Evolutionary conservation across 257 asterid species (phyloP).

Genomic region (Gentiana macrophylla): DNA sequence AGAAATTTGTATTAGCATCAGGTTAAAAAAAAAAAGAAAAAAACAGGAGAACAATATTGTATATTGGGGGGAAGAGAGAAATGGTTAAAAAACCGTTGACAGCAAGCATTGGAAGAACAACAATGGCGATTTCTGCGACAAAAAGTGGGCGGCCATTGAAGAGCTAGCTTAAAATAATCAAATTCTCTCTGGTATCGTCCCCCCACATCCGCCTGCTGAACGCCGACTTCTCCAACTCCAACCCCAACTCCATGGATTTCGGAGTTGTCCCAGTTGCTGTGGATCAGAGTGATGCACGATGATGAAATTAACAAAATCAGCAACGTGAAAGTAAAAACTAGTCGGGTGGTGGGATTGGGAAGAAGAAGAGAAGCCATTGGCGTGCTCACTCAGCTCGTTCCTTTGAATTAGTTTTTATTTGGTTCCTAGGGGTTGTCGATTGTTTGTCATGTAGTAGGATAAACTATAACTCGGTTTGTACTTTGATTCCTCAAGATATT

Average conservation of each 20-base stretch:
- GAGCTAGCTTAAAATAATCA: constrained; percentile 68
- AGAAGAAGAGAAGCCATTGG: no score
- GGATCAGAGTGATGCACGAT: constrained; percentile 22
- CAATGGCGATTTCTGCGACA: constrained; percentile 52
- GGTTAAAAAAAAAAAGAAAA: background rate
- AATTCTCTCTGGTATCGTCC: constrained; percentile 46
- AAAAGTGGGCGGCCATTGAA: constrained; percentile 76
- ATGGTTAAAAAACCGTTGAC: constrained; percentile 38
- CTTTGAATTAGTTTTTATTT: no score
- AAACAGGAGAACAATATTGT: background rate
- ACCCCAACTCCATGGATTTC: constrained; percentile 8
- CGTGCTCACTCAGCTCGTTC: no score
- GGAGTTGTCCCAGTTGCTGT: constrained; percentile 3
- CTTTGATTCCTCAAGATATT: no score
- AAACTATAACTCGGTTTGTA: no score
- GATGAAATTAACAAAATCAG: constrained; percentile 24
- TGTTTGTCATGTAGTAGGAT: no score
- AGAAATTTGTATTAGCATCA: background rate
- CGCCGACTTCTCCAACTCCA: constrained; percentile 13
- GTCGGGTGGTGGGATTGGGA: no score
- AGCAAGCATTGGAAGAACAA: constrained; percentile 70
- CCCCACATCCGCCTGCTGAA: constrained; percentile 13
- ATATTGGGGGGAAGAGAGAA: background rate
- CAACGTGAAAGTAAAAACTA: constrained; percentile 1
- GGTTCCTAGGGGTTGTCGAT: no score